phyloP scores from a whole-genome alignment of 2,329 filamentous ascomycete species.

The Microdochium paspali region DNA sequence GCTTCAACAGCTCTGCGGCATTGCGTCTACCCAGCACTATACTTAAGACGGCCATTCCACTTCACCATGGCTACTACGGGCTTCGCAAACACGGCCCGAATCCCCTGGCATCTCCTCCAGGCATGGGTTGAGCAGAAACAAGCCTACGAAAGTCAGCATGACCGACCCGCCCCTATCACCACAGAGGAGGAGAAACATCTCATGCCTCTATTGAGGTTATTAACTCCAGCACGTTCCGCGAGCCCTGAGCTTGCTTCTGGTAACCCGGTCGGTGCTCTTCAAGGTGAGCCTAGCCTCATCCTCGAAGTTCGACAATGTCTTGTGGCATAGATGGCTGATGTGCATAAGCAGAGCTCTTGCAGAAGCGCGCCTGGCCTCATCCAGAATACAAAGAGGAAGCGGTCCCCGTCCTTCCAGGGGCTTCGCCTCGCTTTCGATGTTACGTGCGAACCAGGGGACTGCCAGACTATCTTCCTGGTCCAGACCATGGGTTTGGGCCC shows the following conservation, averaged over 20 bases:
- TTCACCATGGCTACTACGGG: not conserved
- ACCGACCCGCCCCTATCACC: not conserved
- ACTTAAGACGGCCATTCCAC: too few species aligned
- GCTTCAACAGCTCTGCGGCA: too few species aligned
- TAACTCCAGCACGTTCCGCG: not conserved
- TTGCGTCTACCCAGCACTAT: too few species aligned
- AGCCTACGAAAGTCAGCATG: not conserved
- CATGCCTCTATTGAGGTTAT: constrained; percentile 4
- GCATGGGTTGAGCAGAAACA: constrained; percentile 23
- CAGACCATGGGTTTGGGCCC: constrained; percentile 17
- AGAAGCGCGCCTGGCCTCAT: not conserved
- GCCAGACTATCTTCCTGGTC: constrained; percentile 11
- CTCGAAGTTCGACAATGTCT: too few species aligned
- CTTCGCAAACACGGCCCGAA: constrained; percentile 8
- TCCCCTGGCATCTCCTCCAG: constrained; percentile 25
- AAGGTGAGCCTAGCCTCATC: constrained; percentile 24
- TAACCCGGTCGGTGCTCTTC: constrained; percentile 30
- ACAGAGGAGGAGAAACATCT: constrained; percentile 9
- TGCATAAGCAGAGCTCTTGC: not conserved
- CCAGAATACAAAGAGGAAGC: not conserved
- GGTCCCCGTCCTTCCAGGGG: constrained; percentile 2
- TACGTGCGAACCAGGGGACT: constrained; percentile 15
- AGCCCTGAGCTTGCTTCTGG: constrained; percentile 10
- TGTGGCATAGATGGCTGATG: too few species aligned
- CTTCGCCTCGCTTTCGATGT: constrained; percentile 12